Conservation (phyloP, 1,284 basidiomycete genomes). For the Ustanciosporium gigantosporum region DNA sequence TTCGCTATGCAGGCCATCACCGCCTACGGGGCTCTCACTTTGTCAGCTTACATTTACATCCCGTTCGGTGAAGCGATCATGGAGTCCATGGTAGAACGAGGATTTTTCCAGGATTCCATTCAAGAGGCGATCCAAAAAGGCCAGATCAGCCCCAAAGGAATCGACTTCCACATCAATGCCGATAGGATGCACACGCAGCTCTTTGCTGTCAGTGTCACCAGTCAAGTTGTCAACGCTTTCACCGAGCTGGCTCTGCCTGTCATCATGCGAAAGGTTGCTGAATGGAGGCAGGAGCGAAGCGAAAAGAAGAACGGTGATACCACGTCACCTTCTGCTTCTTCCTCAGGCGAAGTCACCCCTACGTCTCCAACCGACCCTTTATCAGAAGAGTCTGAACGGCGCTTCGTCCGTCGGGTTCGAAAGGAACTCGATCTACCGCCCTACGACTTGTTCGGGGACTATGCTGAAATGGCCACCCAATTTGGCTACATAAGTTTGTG, state of each 20-base stretch:
- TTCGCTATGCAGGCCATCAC: slow-evolving; percentile 87
- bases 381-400: slow-evolving; percentile 66
- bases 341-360: slow-evolving; percentile 13
- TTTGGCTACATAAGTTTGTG: slow-evolving; percentile 83
- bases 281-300: slow-evolving; percentile 27
- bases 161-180: slow-evolving; percentile 63
- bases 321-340: slow-evolving; percentile 1
- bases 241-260: slow-evolving; percentile 79
- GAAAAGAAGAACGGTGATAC: slow-evolving; percentile 6
- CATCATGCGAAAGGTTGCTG: slow-evolving; percentile 61
- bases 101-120: slow-evolving; percentile 47
- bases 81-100: slow-evolving; percentile 45
- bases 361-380: neutral
- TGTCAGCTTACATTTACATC: slow-evolving; percentile 59
- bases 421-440: slow-evolving; percentile 78
- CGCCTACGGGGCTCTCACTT: slow-evolving; percentile 69
- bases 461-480: slow-evolving; percentile 88
- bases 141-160: slow-evolving; percentile 20
- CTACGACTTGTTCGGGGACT: slow-evolving; percentile 72
- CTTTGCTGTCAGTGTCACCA: slow-evolving; percentile 92
- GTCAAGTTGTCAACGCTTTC: slow-evolving; percentile 81
- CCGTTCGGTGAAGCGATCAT: slow-evolving; percentile 59
- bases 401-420: slow-evolving; percentile 76
- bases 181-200: slow-evolving; percentile 82
- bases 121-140: slow-evolving; percentile 43